Evolutionary conservation across 352 stramenopile genomes (phyloP), one percentile per base, ranked within the genome.

Genomic region (Globisporangium mamillatum): DNA sequence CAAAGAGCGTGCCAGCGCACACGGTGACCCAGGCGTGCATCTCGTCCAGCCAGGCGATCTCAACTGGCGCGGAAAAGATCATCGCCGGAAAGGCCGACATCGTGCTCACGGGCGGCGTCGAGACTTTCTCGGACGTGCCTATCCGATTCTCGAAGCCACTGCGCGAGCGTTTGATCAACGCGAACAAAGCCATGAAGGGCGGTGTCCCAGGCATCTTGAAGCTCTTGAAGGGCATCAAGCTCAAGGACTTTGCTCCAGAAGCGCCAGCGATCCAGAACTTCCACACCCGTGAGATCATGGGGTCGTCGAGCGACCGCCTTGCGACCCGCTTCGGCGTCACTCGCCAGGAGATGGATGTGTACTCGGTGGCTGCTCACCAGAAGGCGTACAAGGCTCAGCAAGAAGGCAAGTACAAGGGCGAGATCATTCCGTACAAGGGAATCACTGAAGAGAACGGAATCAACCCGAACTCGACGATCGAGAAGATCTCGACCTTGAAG

Each of bases 181-280:
- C 79, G 70, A 91, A 79, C 73, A 99, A 97, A 88, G 97, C 75
- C 68, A 86, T 98, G 85, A 99, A 99, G 74, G 98, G 97, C 66
- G 97, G 97, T 27, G 73, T 93, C 0, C 64, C 93, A 48, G 96
- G 83, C 22, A 87, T 93, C 12, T 65, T 98, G 22, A 92, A 95
- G 70, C 79, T 99, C 48, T 69, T 99, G 8, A 97, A 98, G 74
- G 97, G 97, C 24, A 84, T 99, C 20, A 98, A 98, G 75, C 74
- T 95, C 59, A 85, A 86, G 59, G 92, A 97, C 67, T 79, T 96
- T 64, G 84, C 86, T 3, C 91, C 98, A 1, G 98, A 99, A 64
- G 95, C 97, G 0, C 98, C 98, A 2, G 96, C 97, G 2, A 99
- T 99, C 79, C 93, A 98, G 60, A 99, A 99, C 80, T 99, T 99